Evolutionary conservation across 2,329 filamentous ascomycete species (phyloP).

Genomic region (Meredithiella fracta): DNA sequence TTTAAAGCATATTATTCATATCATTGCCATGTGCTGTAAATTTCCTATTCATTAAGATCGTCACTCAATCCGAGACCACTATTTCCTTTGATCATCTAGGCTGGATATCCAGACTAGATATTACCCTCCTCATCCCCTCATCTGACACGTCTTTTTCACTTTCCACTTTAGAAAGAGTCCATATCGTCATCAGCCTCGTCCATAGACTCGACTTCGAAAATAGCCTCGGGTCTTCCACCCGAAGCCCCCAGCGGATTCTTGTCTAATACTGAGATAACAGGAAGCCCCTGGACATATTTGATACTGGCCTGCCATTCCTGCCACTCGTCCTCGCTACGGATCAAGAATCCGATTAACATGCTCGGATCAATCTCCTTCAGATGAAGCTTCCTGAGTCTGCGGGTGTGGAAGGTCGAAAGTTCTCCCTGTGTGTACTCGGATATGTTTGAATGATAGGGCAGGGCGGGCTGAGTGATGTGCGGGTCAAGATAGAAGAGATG

Average conservation of each 20-base stretch:
- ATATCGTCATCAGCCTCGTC: slow-evolving; percentile 45
- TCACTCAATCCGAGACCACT: too few species aligned
- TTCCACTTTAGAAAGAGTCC: neutral
- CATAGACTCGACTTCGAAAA: slow-evolving; percentile 80
- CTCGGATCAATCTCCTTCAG: slow-evolving; percentile 92
- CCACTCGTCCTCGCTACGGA: slow-evolving; percentile 72
- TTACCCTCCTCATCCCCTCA: slow-evolving; percentile 2
- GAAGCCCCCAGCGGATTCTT: slow-evolving; percentile 42
- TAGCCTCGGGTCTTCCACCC: slow-evolving; percentile 50
- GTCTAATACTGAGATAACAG: slow-evolving; percentile 71
- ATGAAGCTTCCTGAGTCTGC: slow-evolving; percentile 64
- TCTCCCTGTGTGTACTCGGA: slow-evolving; percentile 53
- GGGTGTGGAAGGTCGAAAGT: slow-evolving; percentile 70
- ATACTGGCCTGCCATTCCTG: slow-evolving; percentile 62
- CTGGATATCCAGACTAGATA: neutral
- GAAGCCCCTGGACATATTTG: slow-evolving; percentile 60
- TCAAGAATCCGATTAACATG: slow-evolving; percentile 90
- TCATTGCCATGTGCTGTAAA: neutral
- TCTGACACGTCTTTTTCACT: too few species aligned
- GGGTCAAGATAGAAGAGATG: slow-evolving; percentile 91
- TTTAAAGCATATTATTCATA: neutral
- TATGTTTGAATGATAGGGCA: slow-evolving; percentile 43
- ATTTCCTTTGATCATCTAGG: too few species aligned
- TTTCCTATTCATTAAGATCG: too few species aligned
- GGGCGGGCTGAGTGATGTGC: slow-evolving; percentile 62